Evolutionary conservation across 2,329 filamentous ascomycete genomes (phyloP), one percentile per base, ranked within the genome.

Genomic region (Cryoendolithus antarcticus): DNA sequence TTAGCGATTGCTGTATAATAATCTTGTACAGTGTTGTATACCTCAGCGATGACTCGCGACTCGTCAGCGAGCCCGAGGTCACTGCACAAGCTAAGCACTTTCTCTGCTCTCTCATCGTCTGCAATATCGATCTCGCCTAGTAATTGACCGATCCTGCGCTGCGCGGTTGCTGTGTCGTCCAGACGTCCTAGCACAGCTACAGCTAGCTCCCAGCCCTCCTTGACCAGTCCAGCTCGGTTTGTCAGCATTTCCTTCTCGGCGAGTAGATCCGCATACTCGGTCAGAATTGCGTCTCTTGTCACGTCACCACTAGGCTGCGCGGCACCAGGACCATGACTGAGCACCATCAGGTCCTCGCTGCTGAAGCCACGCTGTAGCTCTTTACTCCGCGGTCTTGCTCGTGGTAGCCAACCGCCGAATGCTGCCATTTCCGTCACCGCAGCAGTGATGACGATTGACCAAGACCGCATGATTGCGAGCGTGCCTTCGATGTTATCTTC

Each of bases 151-250:
- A 95, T 82, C 43, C 79, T 79, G 47, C 80, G 74, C 54, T 83
- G 80, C 6, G 83, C 83, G 37, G 75, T 72, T 35, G 75, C 69
- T 1, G 72, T 67, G 43, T 86, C 77, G 54, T 93, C 82, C 56
- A 96, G 72, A 39, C 89, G 77, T 7, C 82, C 83, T 34, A 95
- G 69, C 8, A 94, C 74, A 43, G 86, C 77, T 32, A 95, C 77
- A 0, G 86, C 82, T 54, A 95, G 64, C 62, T 95, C 86, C 89
- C 89, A 96, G 6, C 89, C 88, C 50, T 88, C 52, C 31, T 55
- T 57, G 1, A 52, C 55, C 19, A 41, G 30, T 6, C 15, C 13
- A 27, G 10, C 11, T 12, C 29, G 28, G 10, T 15, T 11, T 7
- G 34, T 30, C 27, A 42, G 37, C 8, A 27, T 11, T 13, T 69